Evolutionary conservation across 2,329 filamentous ascomycete genomes (phyloP), one percentile per base, ranked within the genome.

Genomic region (Aureobasidium sp.): DNA sequence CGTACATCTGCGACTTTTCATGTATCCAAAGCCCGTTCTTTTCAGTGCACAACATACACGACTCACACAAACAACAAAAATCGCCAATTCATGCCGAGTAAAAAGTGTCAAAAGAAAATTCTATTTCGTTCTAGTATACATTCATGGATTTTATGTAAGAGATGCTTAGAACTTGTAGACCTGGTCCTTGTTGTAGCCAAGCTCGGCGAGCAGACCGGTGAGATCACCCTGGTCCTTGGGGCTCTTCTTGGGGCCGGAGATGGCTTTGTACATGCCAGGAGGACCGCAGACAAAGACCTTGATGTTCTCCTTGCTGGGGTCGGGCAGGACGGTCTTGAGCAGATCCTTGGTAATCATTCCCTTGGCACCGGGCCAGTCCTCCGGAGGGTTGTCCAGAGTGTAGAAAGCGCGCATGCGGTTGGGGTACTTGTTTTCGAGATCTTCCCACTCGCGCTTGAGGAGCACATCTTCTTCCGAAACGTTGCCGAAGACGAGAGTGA

Each of bases 281-380:
- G 93, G 93, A 0, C 91, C 91, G 71, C 91, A 97, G 32, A 98
- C 88, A 66, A 98, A 97, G 58, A 97, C 72, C 83, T 97, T 97
- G 76, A 95, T 84, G 74, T 95, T 93, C 60, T 86, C 86, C 63
- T 80, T 79, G 79, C 93, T 93, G 58, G 93, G 90, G 72, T 94
- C 90, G 10, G 93, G 93, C 12, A 97, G 79, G 8, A 96, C 90
- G 47, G 87, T 91, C 85, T 97, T 95, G 65, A 98, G 74, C 55
- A 97, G 78, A 60, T 96, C 90, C 79, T 95, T 94, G 70, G 73
- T 87, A 67, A 98, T 85, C 75, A 77, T 85, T 58, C 93, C 93
- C 70, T 83, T 87, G 12, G 50, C 34, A 64, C 78, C 81, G 53
- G 72, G 71, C 89, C 89, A 95, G 55, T 78, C 78, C 74, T 88